Evolutionary conservation across 352 stramenopile genomes (phyloP).

Genomic region (Aphanomyces cochlioides): DNA sequence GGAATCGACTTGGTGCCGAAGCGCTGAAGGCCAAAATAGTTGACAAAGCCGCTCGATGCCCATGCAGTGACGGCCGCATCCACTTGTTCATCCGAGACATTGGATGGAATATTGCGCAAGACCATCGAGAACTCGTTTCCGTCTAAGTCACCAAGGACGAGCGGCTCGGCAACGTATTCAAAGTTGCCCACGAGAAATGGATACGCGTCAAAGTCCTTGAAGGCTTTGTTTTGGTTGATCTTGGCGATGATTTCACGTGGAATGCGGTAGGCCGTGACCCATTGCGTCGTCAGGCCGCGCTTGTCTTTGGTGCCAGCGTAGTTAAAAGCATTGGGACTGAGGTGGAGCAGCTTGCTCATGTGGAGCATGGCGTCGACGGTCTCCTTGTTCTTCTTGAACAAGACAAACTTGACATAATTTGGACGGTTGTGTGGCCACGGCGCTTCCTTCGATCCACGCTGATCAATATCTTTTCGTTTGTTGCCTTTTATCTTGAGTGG

Average conservation of each 20-base stretch:
- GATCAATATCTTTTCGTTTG: slow-evolving; percentile 81
- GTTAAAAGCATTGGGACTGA: slow-evolving; percentile 71
- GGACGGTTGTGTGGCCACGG: slow-evolving; percentile 58
- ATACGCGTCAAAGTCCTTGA: slow-evolving; percentile 59
- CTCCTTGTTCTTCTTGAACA: slow-evolving; percentile 98
- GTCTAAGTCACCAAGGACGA: slow-evolving; percentile 89
- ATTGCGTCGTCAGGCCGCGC: slow-evolving; percentile 93
- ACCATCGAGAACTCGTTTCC: slow-evolving; percentile 96
- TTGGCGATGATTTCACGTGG: slow-evolving; percentile 71
- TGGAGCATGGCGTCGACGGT: slow-evolving; percentile 85
- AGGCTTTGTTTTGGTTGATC: slow-evolving; percentile 58
- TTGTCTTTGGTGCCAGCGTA: slow-evolving; percentile 98
- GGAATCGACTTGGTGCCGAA: slow-evolving; percentile 91
- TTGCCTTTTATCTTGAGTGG: slow-evolving; percentile 77
- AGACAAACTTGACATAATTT: slow-evolving; percentile 91
- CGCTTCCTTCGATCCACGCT: slow-evolving; percentile 41
- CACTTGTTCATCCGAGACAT: slow-evolving; percentile 61
- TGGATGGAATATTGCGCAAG: slow-evolving; percentile 85
- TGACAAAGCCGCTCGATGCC: slow-evolving; percentile 91
- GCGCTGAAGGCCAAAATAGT: slow-evolving; percentile 97
- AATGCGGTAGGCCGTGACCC: slow-evolving; percentile 86
- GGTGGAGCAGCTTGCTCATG: slow-evolving; percentile 63
- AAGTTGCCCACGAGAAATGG: slow-evolving; percentile 93
- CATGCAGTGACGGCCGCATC: slow-evolving; percentile 68
- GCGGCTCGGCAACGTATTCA: slow-evolving; percentile 80